phyloP scores from a whole-genome alignment of 768 basidiomycete species.

The Boletus speciosus region DNA sequence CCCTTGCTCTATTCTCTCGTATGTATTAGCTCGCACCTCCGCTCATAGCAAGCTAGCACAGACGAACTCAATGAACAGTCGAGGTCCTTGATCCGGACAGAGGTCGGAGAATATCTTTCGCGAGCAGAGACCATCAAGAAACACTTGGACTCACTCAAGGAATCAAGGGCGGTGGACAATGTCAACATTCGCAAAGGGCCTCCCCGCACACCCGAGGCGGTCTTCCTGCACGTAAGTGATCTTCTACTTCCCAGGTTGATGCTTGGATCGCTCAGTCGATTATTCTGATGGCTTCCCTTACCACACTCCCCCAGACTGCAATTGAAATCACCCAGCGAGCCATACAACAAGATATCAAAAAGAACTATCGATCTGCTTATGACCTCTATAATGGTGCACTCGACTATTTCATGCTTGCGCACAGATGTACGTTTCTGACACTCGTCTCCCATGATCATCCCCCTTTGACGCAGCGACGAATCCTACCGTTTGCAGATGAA shows the following conservation, averaged over 20 bases:
- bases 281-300: background rate
- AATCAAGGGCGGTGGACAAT: background rate
- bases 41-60: slow-evolving; percentile 10
- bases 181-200: background rate
- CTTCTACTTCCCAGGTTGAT: background rate
- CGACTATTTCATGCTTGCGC: slow-evolving; percentile 96
- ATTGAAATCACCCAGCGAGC: slow-evolving; percentile 87
- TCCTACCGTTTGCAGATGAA: slow-evolving; percentile 43
- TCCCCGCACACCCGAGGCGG: slow-evolving; percentile 14
- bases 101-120: slow-evolving; percentile 84
- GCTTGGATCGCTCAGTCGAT: background rate
- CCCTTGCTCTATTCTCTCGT: background rate
- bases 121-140: slow-evolving; percentile 89
- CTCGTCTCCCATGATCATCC: background rate
- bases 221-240: slow-evolving; percentile 16
- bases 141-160: slow-evolving; percentile 44
- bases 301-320: slow-evolving; percentile 46
- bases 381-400: slow-evolving; percentile 88
- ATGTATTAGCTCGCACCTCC: background rate
- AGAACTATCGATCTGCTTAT: slow-evolving; percentile 89
- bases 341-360: slow-evolving; percentile 84
- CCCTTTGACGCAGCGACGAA: background rate
- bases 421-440: slow-evolving; percentile 59
- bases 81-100: slow-evolving; percentile 74
- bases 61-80: slow-evolving; percentile 89